Conservation (phyloP, 2,329 filamentous ascomycete genomes). For the Aspergillus sp. region DNA sequence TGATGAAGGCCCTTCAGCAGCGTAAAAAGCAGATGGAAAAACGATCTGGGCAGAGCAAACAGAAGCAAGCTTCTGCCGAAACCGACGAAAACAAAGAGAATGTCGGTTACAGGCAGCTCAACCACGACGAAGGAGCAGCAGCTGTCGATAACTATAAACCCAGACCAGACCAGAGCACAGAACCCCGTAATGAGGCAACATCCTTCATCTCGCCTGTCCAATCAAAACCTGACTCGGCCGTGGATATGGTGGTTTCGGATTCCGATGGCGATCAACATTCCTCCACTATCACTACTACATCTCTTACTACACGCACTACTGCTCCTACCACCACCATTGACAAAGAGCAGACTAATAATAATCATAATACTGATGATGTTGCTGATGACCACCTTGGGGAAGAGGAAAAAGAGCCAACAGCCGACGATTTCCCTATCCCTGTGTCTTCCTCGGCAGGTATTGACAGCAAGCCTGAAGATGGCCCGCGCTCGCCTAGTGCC, state of each 20-base stretch:
- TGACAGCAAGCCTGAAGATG: conserved; percentile 20
- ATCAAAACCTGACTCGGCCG: conserved; percentile 18
- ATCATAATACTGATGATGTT: not conserved
- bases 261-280: conserved; percentile 12
- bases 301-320: conserved; percentile 6
- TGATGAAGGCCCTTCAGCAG: conserved; percentile 91
- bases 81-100: conserved; percentile 20
- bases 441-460: conserved; percentile 11
- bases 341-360: not conserved
- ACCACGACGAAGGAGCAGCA: conserved; percentile 5
- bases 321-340: not conserved
- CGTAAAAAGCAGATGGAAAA: conserved; percentile 68
- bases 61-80: conserved; percentile 14
- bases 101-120: conserved; percentile 17
- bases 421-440: not conserved
- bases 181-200: conserved; percentile 2
- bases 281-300: conserved; percentile 7
- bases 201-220: conserved; percentile 7
- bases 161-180: not conserved
- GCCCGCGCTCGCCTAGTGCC: conserved; percentile 26
- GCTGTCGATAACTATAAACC: not conserved
- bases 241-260: conserved; percentile 14
- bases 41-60: conserved; percentile 25
- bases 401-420: not conserved
- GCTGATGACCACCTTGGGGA: not conserved